A percentile compares a stretch with the other conserved stretches of the same genome.
Conservation (phyloP, 2,329 filamentous ascomycete species). For the Fusarium tuaranense region DNA sequence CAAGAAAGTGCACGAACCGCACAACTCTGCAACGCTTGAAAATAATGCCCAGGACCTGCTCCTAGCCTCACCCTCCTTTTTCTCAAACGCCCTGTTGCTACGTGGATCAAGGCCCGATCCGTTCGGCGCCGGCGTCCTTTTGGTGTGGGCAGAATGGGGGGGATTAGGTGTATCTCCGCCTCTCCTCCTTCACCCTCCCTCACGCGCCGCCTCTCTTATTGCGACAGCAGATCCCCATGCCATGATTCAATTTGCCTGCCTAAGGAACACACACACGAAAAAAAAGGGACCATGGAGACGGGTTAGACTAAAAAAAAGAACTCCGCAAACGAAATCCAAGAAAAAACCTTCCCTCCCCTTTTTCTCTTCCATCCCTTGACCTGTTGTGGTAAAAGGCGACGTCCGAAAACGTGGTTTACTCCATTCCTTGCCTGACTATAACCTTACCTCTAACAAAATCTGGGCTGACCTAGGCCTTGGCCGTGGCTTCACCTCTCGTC, state of each 20-base stretch:
- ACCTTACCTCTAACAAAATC: conserved; percentile 41
- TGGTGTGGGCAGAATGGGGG: background rate
- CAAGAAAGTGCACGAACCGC: conserved; percentile 2
- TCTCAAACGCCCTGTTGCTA: conserved; percentile 33
- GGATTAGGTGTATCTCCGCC: conserved; percentile 12
- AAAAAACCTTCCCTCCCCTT: background rate
- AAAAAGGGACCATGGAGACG: background rate
- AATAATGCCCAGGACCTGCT: conserved; percentile 15
- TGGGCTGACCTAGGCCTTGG: conserved; percentile 38
- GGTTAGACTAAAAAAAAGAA: background rate
- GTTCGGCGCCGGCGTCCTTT: conserved; percentile 32
- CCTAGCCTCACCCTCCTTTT: conserved; percentile 32
- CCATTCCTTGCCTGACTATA: conserved; percentile 39
- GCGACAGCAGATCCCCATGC: background rate
- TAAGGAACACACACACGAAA: conserved; percentile 13
- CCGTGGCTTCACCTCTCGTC: conserved; percentile 38
- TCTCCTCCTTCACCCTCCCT: conserved; percentile 5
- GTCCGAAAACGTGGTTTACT: conserved; percentile 33
- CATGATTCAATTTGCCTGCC: conserved; percentile 8
- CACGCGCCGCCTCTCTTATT: conserved; percentile 8
- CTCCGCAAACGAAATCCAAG: background rate
- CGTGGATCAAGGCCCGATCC: conserved; percentile 47
- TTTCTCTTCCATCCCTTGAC: background rate
- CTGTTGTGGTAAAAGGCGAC: conserved; percentile 12
- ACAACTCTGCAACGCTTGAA: conserved; percentile 16